phyloP scores from a whole-genome alignment of 192 early-diverging fungal species.

The Anaeromyces robustus region DNA sequence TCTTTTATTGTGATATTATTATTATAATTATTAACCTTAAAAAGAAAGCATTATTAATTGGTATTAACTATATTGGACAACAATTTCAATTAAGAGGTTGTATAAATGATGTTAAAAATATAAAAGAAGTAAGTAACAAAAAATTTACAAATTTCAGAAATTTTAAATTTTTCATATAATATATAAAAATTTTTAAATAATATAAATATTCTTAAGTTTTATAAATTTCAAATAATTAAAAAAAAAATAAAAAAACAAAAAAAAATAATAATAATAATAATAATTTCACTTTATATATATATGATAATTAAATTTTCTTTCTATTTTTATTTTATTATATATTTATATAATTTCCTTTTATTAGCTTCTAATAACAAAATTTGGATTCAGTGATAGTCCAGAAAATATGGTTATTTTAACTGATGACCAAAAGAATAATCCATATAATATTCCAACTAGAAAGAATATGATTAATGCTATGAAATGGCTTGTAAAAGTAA shows the following conservation, averaged over 20 bases:
- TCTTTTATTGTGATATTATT: background rate
- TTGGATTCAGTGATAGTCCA: slow-evolving; percentile 12
- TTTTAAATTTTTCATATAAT: no score
- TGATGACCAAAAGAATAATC: slow-evolving; percentile 38
- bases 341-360: no score
- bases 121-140: background rate
- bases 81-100: slow-evolving; percentile 31
- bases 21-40: slow-evolving; percentile 11
- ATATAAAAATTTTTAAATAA: no score
- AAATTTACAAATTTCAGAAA: no score
- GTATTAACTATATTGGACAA: slow-evolving; percentile 74
- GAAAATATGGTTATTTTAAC: slow-evolving; percentile 59
- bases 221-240: no score
- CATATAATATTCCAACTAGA: background rate
- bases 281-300: no score
- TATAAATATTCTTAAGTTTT: no score
- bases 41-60: slow-evolving; percentile 73
- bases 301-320: no score
- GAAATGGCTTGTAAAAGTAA: slow-evolving; percentile 4
- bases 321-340: no score
- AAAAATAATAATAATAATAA: no score
- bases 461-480: slow-evolving; percentile 3
- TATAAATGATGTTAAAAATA: slow-evolving; percentile 23
- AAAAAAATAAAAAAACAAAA: no score
- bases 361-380: background rate